Base-by-base conservation (phyloP, 306 rosid genomes). In the Quercus robur region DNA sequence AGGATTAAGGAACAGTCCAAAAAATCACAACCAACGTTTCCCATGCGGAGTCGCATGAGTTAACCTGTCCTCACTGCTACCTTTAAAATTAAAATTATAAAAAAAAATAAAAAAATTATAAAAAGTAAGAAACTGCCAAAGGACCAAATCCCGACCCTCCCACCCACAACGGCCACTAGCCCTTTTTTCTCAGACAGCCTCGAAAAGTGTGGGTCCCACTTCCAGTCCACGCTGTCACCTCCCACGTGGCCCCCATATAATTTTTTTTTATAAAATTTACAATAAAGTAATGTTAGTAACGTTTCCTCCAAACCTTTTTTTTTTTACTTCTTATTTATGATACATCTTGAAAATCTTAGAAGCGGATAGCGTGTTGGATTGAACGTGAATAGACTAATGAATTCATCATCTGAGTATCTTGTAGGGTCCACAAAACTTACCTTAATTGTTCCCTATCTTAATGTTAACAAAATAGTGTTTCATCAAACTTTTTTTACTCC, bases 201-300 rank as follows among this genome's bases (percentile, higher is more conserved):
- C 17, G 12, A 63, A 41, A 18, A 20, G 73, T 49, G 66, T 70
- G 82, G 91, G 85, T 74, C 82, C 87, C 83, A 73, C 73, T 3
- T 26, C n/a, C 2, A 11, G 4, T 68, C 92, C 90, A 91, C 82
- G 89, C 86, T 86, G 94, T 92, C 84, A 74, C 13, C 8, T 85
- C 87, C 76, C 93, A 86, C 94, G 92, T 88, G 90, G 75, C 86
- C 73, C n/a, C 8, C 56, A 49, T 2, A 12, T 3, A 11, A 11
- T 10, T 46, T 46, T 46, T 44, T 46, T 1, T 1, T 0, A 9
- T 46, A 11, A 10, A 46, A 10, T 11, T 46, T 46, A 13, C 4
- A 13, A 11, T 49, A 49, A 8, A 38, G 0, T 7, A 38, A 38
- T 2, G 46, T 38, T 2, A 38, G 3, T 2, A 38, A 0, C 3